Base-by-base conservation (phyloP, 179 eudicot genomes). In the Silene vulgaris region DNA sequence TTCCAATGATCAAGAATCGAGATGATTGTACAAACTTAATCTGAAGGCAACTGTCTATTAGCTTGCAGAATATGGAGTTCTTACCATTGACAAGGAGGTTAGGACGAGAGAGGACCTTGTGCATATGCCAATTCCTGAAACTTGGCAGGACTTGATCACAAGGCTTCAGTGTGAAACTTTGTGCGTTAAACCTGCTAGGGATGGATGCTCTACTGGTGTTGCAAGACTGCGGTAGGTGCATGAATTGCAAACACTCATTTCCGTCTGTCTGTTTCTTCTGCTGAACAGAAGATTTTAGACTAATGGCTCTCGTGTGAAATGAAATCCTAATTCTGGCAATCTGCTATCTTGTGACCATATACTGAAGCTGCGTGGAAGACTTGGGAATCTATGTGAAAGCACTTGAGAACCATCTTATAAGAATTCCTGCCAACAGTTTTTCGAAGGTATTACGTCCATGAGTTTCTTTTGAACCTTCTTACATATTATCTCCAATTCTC, bases 181-280 rank as follows among this genome's bases (percentile, higher is more conserved):
- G 26, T 93, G 98, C 74, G 75, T 93, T 64, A 93, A 93, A 83
- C 98, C 98, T 74, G 90, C 91, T 30, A 88, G 89, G 80, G 98
- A 93, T 86, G 98, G 98, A 68, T 93, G 97, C 82, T 93, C 98
- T 40, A 93, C 97, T 79, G 98, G 98, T 65, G 98, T 93, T 75
- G 98, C 97, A 71, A 86, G 97, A 82, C 82, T 93, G 56, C 84
- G 95, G 98, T 93, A 83, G 69, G 87, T 69, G 26, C 30, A 13
- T n/a, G 23, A 57, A 65, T 57, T 61, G 37, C 65, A 40, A 48
- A 26, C 65, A 1, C n/a, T 43, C 63, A 35, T 80, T 28, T 80
- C 5, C 59, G 68, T 26, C 6, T 66, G 20, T 72, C 76, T 80
- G 70, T 43, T 20, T 23, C 2, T 43, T 73, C 56, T 57, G 70